Base-by-base conservation (phyloP, 73 alveolate genomes). In the Uronychia binucleata region DNA sequence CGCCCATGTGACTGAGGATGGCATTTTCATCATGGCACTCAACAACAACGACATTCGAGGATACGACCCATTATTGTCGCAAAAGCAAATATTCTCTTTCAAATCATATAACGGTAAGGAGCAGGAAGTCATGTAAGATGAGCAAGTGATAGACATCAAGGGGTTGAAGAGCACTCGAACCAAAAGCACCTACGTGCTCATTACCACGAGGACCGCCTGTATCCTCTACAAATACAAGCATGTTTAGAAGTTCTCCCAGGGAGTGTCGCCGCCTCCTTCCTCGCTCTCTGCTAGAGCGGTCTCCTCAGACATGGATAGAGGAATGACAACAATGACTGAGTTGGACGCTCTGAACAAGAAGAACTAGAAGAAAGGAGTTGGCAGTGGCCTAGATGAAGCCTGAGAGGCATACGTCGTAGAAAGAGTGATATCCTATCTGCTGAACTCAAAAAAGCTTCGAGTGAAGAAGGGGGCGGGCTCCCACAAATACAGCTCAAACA, bases 151-250 rank as follows among this genome's bases (percentile, higher is more conserved):
- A 31, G 84, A 77, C 57, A 27, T 89, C 30, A 29, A 77, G 26
- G 88, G 88, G 1, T 32, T 82, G 31, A 77, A 58, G 77, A 85
- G 85, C 26, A 74, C 76, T 26, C 84, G 79, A 19, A 46, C 67
- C 19, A 11, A 11, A 1, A 60, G 59, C 57, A 29, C 60, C 60
- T 79, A 85, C 46, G 33, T 84, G 78, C 28, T 84, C 28, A 85
- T 85, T 25, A 86, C 85, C 0, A 90, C 92, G 13, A 84, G 95
- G 57, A 85, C 92, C 33, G 79, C 90, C 30, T 89, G 95, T 32
- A 75, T 89, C 13, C 75, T 84, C 1, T 89, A 89, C 79, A 28
- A 76, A 46, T 46, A 46, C 67, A 46, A 46, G 67, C 19, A 5
- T 46, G 67, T 19, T 5, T 46, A 46, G 67, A 46, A 46, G 67